Percentiles rank a stretch among this genome's conserved stretches.
These are phyloP conservation scores for Penicillium sp. DNA, from an alignment of 2,329 filamentous ascomycete species.

Conservation along the genomic window DNA sequence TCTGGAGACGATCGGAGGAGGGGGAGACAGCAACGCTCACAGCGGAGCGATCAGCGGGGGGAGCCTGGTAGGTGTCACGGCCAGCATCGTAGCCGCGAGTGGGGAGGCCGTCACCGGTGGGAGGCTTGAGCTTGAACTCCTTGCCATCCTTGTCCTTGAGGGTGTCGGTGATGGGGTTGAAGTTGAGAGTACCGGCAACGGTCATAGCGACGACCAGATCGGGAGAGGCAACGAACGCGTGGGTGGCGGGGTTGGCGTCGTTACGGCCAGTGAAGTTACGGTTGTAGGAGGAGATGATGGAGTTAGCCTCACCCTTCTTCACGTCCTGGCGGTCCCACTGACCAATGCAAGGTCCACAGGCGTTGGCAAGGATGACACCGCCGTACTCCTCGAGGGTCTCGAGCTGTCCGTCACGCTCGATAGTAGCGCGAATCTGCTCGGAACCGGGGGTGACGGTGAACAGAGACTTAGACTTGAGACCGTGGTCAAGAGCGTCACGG, in stretches of 20 bases:
- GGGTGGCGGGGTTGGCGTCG: constrained; percentile 90
- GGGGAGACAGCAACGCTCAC: constrained; percentile 83
- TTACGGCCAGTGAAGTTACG: constrained; percentile 99
- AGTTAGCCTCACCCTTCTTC: constrained; percentile 93
- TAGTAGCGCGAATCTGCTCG: constrained; percentile 94
- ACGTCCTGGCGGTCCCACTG: constrained; percentile 95
- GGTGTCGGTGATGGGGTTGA: constrained; percentile 91
- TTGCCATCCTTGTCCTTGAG: constrained; percentile 96
- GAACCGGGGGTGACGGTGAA: constrained; percentile 97
- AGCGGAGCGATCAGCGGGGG: constrained; percentile 70
- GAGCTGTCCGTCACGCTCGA: constrained; percentile 84
- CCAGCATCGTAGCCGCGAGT: constrained; percentile 81
- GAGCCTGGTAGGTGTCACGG: constrained; percentile 92
- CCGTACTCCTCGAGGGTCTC: constrained; percentile 96
- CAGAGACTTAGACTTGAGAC: constrained; percentile 85
- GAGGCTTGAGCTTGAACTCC: constrained; percentile 82
- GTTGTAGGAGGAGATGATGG: constrained; percentile 98
- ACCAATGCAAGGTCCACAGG: constrained; percentile 87
- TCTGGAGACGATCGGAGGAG: constrained; percentile 87
- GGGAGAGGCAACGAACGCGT: constrained; percentile 88
- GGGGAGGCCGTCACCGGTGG: constrained; percentile 79
- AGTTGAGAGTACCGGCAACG: constrained; percentile 78
- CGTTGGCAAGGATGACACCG: constrained; percentile 90
- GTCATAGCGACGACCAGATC: constrained; percentile 85
- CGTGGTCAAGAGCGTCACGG: constrained; percentile 84